Evolutionary conservation across 1,139 yeast species (phyloP), one percentile per base, ranked within the genome.

Genomic region (Yamadazyma trypodendri): DNA sequence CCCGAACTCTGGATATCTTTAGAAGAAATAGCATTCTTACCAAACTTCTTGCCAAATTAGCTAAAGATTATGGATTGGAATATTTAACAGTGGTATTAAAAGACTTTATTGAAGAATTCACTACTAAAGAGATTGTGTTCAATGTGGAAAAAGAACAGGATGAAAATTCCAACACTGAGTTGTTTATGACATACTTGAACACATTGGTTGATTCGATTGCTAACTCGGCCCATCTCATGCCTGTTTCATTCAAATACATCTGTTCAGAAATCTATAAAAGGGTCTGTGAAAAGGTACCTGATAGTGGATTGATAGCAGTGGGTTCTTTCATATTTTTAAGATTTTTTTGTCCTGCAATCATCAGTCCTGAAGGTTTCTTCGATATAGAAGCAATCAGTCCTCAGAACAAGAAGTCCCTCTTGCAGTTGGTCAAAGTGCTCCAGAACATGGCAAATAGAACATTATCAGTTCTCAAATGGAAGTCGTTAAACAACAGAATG

Each of bases 381-480:
- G 63, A 60, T 35, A 78, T 84, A 38, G 68, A 68, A 17, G 67
- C 77, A 24, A 60, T 68, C 5, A 68, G 50, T 49, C 63, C 61
- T 5, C 72, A 68, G 24, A 79, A 82, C 9, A 83, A 89, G 48
- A 72, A 96, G 46, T 77, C 89, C 1, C 71, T 87, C 37, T 82
- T 92, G 52, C 82, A 86, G 45, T 63, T 92, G 34, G 97, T 96
- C 3, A 87, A 89, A 52, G 81, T 86, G 22, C 66, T 90, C 31
- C 98, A 92, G 62, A 81, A 84, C 49, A 75, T 90, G 66, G 97
- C 96, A 0, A 92, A 92, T 52, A 90, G 88, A 7, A 69, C 89
- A 0, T 64, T 75, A 31, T 63, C 70, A 2, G 65, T 81, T 13
- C 61, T 80, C 20, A 83, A 77, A 54, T 78, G 87, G 79, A 81